These are phyloP conservation scores for Candida montana DNA, from an alignment of 805 yeast genomes.

Conservation along the genomic window DNA sequence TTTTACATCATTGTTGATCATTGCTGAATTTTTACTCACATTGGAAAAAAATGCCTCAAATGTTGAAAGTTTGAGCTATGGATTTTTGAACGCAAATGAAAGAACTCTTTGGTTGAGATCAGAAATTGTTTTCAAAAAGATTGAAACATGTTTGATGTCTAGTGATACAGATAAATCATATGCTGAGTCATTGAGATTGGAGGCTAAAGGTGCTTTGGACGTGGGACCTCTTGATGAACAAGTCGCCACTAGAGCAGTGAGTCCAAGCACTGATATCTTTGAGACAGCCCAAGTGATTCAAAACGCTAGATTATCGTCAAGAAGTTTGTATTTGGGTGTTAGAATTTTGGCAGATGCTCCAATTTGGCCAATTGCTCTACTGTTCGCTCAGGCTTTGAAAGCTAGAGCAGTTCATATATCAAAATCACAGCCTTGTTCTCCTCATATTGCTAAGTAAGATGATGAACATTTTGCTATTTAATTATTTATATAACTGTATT, in stretches of 20 bases:
- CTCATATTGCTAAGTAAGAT: background rate
- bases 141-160: slow-evolving; percentile 54
- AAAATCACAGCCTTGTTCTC: slow-evolving; percentile 20
- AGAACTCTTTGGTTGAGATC: slow-evolving; percentile 62
- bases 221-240: slow-evolving; percentile 45
- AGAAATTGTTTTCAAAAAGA: slow-evolving; percentile 51
- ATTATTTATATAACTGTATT: too few relatives aligned
- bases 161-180: slow-evolving; percentile 49
- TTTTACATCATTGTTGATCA: slow-evolving; percentile 54
- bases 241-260: slow-evolving; percentile 41
- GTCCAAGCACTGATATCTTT: slow-evolving; percentile 37
- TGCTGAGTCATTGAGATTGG: slow-evolving; percentile 51
- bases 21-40: slow-evolving; percentile 55
- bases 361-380: slow-evolving; percentile 77
- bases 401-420: slow-evolving; percentile 46
- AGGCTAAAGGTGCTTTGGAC: slow-evolving; percentile 57
- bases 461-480: background rate
- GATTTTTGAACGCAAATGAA: slow-evolving; percentile 40
- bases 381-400: slow-evolving; percentile 75
- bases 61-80: slow-evolving; percentile 10
- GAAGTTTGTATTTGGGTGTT: slow-evolving; percentile 64
- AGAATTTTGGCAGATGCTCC: slow-evolving; percentile 80
- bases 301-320: slow-evolving; percentile 46
- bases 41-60: slow-evolving; percentile 49
- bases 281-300: slow-evolving; percentile 43